Evolutionary conservation across 2,329 filamentous ascomycete species (phyloP), one percentile per base, ranked within the genome.

Genomic region (Diplodia mutila): DNA sequence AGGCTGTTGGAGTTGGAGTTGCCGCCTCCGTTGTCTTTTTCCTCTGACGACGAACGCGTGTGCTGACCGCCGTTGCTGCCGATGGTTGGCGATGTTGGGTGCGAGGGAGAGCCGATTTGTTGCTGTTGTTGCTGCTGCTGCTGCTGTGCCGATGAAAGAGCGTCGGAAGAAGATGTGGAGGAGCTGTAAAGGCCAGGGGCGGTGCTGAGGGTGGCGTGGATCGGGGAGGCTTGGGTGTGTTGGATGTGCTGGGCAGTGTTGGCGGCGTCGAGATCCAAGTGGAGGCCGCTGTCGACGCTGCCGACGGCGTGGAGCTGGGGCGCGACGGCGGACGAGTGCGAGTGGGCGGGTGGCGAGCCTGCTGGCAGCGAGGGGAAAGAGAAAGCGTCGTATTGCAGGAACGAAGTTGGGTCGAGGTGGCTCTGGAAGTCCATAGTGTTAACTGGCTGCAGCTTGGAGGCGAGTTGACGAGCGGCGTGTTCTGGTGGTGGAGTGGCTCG

Each of bases 271-370:
- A 66, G 68, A 12, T 82, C 80, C 23, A 77, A 72, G 25, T 77
- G 77, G 14, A 81, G 72, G 6, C 79, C 81, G 68, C 80, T 81
- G 72, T 83, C 80, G 53, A 81, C 72, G 69, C 80, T 82, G 69
- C 77, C 77, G 29, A 78, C 75, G 32, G 69, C 69, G 9, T 74
- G 67, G 16, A 73, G 68, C 4, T 73, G 72, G 25, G 76, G 21
- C 21, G 55, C 21, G 34, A 67, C 64, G 64, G 42, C 42, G n/a
- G 64, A 37, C n/a, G 63, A 54, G 51, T 66, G 64, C 27, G 27
- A n/a, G 25, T 49, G 63, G 29, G n/a, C 16, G 63, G 63, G 39
- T n/a, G 64, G 53, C 53, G 64, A 66, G 64, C 53, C 53, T 2
- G 53, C 16, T 2, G 53, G 64, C 6, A 66, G 64, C 39, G 42